phyloP scores from a whole-genome alignment of 345 rosid species.

The Camelina hispida region DNA sequence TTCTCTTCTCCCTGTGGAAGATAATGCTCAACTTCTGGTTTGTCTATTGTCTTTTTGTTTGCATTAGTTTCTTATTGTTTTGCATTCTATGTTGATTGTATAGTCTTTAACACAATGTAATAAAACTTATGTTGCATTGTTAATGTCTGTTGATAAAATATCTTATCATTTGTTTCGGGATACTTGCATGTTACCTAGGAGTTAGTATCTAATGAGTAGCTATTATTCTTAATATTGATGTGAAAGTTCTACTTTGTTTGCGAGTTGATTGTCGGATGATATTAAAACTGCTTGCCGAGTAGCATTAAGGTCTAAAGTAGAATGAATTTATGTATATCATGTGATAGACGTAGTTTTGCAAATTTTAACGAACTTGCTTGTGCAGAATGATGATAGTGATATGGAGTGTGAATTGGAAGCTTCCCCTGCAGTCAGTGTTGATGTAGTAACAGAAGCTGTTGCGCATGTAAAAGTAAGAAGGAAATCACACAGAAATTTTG shows the following conservation, averaged over 20 bases:
- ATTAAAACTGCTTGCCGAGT: neutral
- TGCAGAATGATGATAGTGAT: constrained; percentile 95
- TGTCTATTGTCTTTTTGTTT: constrained; percentile 6
- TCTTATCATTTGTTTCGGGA: neutral
- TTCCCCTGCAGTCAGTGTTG: constrained; percentile 63
- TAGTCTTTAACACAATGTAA: neutral
- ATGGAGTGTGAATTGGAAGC: constrained; percentile 89
- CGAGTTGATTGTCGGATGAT: neutral
- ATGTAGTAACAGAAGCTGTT: constrained; percentile 76
- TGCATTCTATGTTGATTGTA: constrained; percentile 11
- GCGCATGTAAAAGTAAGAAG: constrained; percentile 81
- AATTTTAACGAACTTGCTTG: constrained; percentile 10
- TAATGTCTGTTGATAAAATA: neutral
- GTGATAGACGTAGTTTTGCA: constrained; percentile 11
- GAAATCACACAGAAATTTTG: constrained; percentile 6
- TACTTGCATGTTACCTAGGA: neutral
- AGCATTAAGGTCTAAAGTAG: neutral
- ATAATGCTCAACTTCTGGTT: constrained; percentile 65
- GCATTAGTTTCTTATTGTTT: neutral
- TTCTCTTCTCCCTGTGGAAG: constrained; percentile 55
- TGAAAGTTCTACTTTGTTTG: neutral
- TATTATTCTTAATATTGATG: neutral
- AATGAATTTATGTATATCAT: constrained; percentile 5
- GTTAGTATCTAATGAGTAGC: neutral
- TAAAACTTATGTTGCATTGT: constrained; percentile 4